Evolutionary conservation across 208 protist genomes (phyloP), one percentile per base, ranked within the genome.

Genomic region (Wallacemonas collosoma): DNA sequence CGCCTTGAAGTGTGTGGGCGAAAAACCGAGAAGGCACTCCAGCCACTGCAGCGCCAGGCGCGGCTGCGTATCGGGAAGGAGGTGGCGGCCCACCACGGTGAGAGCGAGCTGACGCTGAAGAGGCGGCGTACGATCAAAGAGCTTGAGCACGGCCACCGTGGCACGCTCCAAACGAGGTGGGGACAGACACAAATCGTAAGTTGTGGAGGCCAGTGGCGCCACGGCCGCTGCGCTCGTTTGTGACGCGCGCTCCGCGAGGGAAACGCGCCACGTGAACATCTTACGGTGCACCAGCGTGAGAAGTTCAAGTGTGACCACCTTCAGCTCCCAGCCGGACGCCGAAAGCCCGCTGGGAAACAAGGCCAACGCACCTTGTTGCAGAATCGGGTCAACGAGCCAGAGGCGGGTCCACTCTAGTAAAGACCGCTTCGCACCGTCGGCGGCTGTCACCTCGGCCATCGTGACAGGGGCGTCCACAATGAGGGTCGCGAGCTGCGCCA

Each of bases 31-130:
- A 2, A 91, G 58, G 44, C 76, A 44, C 15, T 67, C 54, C 40
- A 91, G 38, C 86, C 86, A 91, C 44, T 60, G 41, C 39, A 58
- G 45, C 3, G 82, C 77, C 2, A 87, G 50, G 45, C 72, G 76
- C 35, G 78, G 77, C 54, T 87, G 81, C 12, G 75, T 54, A 35
- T 87, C 83, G 3, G 86, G 86, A 48, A 85, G 60, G 45, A 91
- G 72, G 17, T 74, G 75, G 12, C 61, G 50, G n/a, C 76, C 80
- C 14, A 88, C 81, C 61, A 91, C 75, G 48, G 68, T 72, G 51
- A 91, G 78, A 2, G 80, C 82, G 2, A 91, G 75, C 62, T 88
- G 82, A 1, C 80, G 72, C 56, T 88, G 79, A 14, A 74, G 44
- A 1, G 43, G 41, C 12, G 53, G 65, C 47, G 40, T 53, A 6